These are phyloP conservation scores for Luffa aegyptiaca DNA, from an alignment of 306 rosid genomes.

Conservation along the genomic window DNA sequence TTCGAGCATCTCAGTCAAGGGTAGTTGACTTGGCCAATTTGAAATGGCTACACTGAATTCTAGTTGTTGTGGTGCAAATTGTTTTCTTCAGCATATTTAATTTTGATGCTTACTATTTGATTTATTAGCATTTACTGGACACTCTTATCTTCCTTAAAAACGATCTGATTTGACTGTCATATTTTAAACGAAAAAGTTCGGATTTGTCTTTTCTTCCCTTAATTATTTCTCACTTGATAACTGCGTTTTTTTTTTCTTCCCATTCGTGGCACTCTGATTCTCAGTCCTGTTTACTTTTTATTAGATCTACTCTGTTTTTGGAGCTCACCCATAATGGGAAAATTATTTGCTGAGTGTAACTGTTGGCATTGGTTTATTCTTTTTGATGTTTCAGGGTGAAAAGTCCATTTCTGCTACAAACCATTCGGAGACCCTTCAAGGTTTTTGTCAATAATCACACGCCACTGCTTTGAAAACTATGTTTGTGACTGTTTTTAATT, in stretches of 20 bases:
- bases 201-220: constrained; percentile 40
- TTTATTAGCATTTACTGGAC: constrained; percentile 16
- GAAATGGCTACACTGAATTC: constrained; percentile 9
- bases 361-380: constrained; percentile 1
- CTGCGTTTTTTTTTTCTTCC: constrained; percentile 23
- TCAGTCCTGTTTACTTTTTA: constrained; percentile 31
- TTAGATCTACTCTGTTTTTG: constrained; percentile 24
- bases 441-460: constrained; percentile 23
- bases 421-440: constrained; percentile 29
- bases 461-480: constrained; percentile 1
- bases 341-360: background rate
- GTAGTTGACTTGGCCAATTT: constrained; percentile 29
- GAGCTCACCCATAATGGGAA: constrained; percentile 21
- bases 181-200: constrained; percentile 34
- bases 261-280: constrained; percentile 31
- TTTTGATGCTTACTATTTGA: background rate
- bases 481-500: background rate
- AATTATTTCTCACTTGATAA: constrained; percentile 22
- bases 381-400: constrained; percentile 32
- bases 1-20: constrained; percentile 27
- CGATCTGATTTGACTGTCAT: constrained; percentile 36
- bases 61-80: background rate
- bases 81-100: constrained; percentile 2
- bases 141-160: constrained; percentile 10
- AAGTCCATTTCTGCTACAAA: constrained; percentile 34